These are phyloP conservation scores for Bacidia gigantensis DNA, from an alignment of 495 filamentous ascomycete species.

Conservation along the genomic window DNA sequence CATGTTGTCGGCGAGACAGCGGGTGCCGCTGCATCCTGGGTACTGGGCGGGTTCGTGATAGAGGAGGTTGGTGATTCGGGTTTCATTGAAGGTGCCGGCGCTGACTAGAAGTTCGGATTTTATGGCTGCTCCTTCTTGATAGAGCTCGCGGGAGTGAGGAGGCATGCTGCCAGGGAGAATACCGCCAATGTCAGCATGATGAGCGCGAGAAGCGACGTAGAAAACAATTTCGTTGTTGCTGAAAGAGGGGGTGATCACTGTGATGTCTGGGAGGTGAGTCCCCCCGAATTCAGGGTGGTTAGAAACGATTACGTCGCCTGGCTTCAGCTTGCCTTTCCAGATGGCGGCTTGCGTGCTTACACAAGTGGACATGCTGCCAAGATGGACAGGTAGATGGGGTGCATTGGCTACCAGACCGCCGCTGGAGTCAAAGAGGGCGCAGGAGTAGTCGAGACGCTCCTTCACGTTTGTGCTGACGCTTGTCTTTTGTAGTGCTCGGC, in stretches of 20 bases:
- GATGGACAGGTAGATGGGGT: slow-evolving; percentile 85
- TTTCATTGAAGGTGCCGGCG: slow-evolving; percentile 78
- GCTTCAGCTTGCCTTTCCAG: slow-evolving; percentile 78
- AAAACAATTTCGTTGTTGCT: slow-evolving; percentile 80
- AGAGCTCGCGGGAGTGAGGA: slow-evolving; percentile 82
- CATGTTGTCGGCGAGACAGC: slow-evolving; percentile 85
- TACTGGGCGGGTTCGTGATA: slow-evolving; percentile 73
- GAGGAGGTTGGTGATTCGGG: slow-evolving; percentile 70
- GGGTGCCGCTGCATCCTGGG: slow-evolving; percentile 75
- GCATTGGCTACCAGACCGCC: slow-evolving; percentile 91
- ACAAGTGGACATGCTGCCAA: slow-evolving; percentile 90
- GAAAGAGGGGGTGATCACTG: slow-evolving; percentile 88
- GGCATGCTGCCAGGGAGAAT: slow-evolving; percentile 96
- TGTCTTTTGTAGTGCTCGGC: slow-evolving; percentile 87
- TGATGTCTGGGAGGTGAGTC: slow-evolving; percentile 82
- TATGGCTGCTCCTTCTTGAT: slow-evolving; percentile 88
- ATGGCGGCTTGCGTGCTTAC: slow-evolving; percentile 86
- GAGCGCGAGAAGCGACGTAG: slow-evolving; percentile 88
- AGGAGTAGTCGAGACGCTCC: slow-evolving; percentile 92
- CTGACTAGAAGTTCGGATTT: slow-evolving; percentile 89
- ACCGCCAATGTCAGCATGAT: slow-evolving; percentile 95
- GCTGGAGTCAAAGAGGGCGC: slow-evolving; percentile 82
- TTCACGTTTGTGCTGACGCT: slow-evolving; percentile 97
- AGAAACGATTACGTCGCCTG: slow-evolving; percentile 85
- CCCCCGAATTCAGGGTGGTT: slow-evolving; percentile 95